A percentile compares a stretch with the other conserved stretches of the same genome.
Conservation (phyloP, 495 filamentous ascomycete genomes). For the Parmelia sp. region DNA sequence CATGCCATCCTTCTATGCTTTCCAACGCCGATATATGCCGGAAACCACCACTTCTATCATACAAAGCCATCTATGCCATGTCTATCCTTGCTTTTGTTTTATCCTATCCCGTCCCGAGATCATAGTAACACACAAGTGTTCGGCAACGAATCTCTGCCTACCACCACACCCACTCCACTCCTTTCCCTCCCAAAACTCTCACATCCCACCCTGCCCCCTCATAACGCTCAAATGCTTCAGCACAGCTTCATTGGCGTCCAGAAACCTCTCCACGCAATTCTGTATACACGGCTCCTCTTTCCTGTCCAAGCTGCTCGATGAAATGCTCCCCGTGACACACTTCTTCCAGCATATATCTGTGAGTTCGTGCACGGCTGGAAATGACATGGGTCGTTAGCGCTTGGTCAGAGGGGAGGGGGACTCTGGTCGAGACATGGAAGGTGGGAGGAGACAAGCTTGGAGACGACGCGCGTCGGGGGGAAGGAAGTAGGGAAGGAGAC, state of each 20-base stretch:
- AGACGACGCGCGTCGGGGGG: background rate
- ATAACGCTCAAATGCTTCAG: constrained; percentile 71
- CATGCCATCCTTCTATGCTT: background rate
- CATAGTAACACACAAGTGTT: background rate
- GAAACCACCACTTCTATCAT: background rate
- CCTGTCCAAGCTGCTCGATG: constrained; percentile 59
- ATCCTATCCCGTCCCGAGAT: background rate
- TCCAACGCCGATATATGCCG: background rate
- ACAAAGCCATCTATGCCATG: background rate
- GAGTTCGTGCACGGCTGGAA: constrained; percentile 67
- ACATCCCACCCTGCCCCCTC: constrained; percentile 33
- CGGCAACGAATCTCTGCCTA: background rate
- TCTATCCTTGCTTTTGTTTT: background rate
- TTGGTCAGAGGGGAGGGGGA: background rate
- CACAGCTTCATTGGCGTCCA: constrained; percentile 78
- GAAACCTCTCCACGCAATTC: constrained; percentile 90
- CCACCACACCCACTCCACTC: background rate
- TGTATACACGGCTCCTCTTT: constrained; percentile 72
- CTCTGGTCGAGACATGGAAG: background rate
- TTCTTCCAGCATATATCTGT: constrained; percentile 91
- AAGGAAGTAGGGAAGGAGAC: background rate
- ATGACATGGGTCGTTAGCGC: background rate
- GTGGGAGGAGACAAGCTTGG: background rate
- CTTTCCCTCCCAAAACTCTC: constrained; percentile 1
- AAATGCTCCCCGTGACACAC: constrained; percentile 67